Base-by-base conservation (phyloP, 495 filamentous ascomycete genomes). In the Neurospora tetraspora region DNA sequence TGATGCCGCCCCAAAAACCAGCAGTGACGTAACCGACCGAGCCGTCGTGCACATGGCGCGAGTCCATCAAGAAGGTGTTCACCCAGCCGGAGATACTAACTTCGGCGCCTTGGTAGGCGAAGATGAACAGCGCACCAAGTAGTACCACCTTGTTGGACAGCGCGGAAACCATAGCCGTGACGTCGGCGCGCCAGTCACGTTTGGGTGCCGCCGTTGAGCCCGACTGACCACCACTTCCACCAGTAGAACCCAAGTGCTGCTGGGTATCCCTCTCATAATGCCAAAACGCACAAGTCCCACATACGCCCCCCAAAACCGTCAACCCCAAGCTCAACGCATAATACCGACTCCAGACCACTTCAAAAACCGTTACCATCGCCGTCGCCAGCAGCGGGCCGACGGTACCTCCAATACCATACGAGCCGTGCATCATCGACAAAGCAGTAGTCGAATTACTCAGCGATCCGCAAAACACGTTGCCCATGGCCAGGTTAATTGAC, bases 1-100 rank as follows among this genome's bases (percentile, higher is more conserved):
- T 93, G 72, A 96, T 91, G 61, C 92, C 92, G 10, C 80, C 91
- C 93, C 93, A 94, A 81, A 94, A 96, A 5, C 92, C 93, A 1
- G 92, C 84, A 27, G 91, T 94, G 4, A 95, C 92, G 78, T 94
- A 94, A 18, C 93, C 93, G 10, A 94, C 91, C 4, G 83, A 81
- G 9, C 85, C 81, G 4, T 91, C 91, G 72, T 90, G 82, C 12
- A 91, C 91, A 76, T 87, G 80, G 23, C 93, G 91, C 71, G 88
- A 86, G 40, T 82, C 86, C 78, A 94, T 91, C 40, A 94, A 81
- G 83, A 93, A 94, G 5, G 90, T 91, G 65, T 94, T 92, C 18
- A 94, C 89, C 94, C 92, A 96, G 31, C 92, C 90, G 71, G 91
- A 92, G 76, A 92, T 89, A 23, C 88, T 89, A 7, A 93, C 91